Base-by-base conservation (phyloP, 805 yeast species). In the Candida sanyiensis region DNA sequence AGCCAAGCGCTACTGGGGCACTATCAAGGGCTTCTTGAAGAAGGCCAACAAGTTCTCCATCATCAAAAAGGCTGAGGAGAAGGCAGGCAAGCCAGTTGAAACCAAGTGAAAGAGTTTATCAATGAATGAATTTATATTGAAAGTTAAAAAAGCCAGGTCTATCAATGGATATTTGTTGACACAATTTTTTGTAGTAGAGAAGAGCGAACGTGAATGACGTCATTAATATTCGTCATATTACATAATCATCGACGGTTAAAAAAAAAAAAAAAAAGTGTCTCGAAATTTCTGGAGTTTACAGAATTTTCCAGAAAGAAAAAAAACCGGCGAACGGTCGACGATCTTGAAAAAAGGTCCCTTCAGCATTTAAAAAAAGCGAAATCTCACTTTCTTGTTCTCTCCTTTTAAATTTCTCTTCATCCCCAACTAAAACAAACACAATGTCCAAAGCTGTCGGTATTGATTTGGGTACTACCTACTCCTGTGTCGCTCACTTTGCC, bases 401-500 rank as follows among this genome's bases (percentile, higher is more conserved):
- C 19, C 26, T 33, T 12, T 31, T 20, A 17, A 20, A 23, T 8
- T 26, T 23, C 25, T 37, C 19, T 23, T 22, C 22, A 31, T 24
- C 8, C 25, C 17, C 29, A 20, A 23, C 41, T 37, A 39, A 20
- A 15, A 30, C 25, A 31, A 30, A 21, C 36, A 44, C 28, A 23
- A 45, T 45, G 48, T 45, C 48, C 11, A 45, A 45, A 45, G 48
- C 48, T 37, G 45, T 45, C 38, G 48, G 89, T 66, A 81, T 81
- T 59, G 89, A 81, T 69, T 77, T 81, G 66, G 89, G 89, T 70
- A 81, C 89, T 44, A 87, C 95, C 44, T 87, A 86, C 72, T 87
- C 95, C 35, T 88, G 96, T 79, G 96, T 88, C 49, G 96, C 95
- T 58, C 94, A 86, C 60, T 86, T 87, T 73, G 73, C 87, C 55